These are phyloP conservation scores for Dichotomopilus funicola DNA, from an alignment of 2,329 filamentous ascomycete species.

Conservation along the genomic window DNA sequence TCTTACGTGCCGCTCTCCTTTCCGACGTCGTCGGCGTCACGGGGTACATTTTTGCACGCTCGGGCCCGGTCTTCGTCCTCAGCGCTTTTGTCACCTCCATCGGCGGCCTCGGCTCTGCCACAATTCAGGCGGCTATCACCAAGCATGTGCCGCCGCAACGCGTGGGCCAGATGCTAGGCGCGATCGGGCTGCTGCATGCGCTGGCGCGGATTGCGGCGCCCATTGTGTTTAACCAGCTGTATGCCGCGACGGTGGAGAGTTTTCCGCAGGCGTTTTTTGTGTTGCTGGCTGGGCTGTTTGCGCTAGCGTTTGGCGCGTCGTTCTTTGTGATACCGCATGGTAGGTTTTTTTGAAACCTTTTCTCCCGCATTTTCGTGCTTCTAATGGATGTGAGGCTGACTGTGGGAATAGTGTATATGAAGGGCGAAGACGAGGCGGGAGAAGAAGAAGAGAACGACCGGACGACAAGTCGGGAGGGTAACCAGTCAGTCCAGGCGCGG, in stretches of 20 bases:
- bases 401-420: slow-evolving; percentile 19
- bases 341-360: slow-evolving; percentile 40
- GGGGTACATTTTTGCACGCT: slow-evolving; percentile 64
- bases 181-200: slow-evolving; percentile 78
- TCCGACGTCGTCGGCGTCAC: slow-evolving; percentile 71
- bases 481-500: slow-evolving; percentile 1
- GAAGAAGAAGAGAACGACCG: no score
- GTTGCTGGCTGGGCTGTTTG: slow-evolving; percentile 61
- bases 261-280: slow-evolving; percentile 83
- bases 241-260: slow-evolving; percentile 68
- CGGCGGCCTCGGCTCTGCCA: slow-evolving; percentile 80
- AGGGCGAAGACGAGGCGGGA: slow-evolving; percentile 14
- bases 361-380: not conserved
- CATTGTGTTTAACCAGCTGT: slow-evolving; percentile 78
- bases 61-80: slow-evolving; percentile 58
- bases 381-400: slow-evolving; percentile 5
- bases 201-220: slow-evolving; percentile 73
- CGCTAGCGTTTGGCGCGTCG: slow-evolving; percentile 56
- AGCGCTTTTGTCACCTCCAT: slow-evolving; percentile 68
- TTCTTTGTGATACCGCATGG: slow-evolving; percentile 68
- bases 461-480: not conserved
- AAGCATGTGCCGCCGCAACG: slow-evolving; percentile 82
- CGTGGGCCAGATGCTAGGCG: slow-evolving; percentile 82
- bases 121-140: slow-evolving; percentile 74
- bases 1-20: slow-evolving; percentile 68